A percentile compares a stretch with the other conserved stretches of the same genome.
Conservation (phyloP, 176 grass and related monocot genomes). For the Eleusine coracana region DNA sequence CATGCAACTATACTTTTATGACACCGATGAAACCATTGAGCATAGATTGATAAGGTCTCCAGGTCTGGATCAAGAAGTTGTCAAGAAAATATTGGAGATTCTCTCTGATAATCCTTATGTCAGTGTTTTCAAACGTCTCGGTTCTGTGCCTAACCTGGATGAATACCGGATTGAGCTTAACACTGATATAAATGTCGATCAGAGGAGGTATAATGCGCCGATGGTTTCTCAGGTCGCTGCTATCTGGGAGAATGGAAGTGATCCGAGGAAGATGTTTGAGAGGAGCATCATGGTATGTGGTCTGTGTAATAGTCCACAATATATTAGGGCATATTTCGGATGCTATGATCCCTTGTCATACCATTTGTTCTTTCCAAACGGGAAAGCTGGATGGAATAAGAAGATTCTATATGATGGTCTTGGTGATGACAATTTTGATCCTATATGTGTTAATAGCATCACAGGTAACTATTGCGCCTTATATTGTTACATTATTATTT, state of each 20-base stretch:
- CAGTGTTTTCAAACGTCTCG: background rate
- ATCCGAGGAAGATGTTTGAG: background rate
- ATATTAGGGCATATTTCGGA: background rate
- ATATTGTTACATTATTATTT: too few relatives aligned
- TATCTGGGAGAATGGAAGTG: background rate
- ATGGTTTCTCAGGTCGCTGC: background rate
- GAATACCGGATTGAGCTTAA: background rate
- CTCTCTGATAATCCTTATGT: background rate
- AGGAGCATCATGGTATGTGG: background rate
- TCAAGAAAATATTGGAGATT: background rate
- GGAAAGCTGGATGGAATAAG: background rate
- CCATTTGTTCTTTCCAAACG: background rate
- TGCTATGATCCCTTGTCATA: background rate
- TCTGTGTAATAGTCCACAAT: accelerated
- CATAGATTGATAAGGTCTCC: background rate
- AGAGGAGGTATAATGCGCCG: background rate
- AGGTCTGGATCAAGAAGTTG: background rate
- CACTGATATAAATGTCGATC: background rate
- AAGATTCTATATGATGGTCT: background rate
- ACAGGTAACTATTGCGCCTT: too few relatives aligned
- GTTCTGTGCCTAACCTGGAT: background rate
- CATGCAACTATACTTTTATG: background rate
- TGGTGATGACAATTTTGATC: too few relatives aligned
- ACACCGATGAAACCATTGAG: background rate
- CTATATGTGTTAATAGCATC: too few relatives aligned